These are phyloP conservation scores for Sindora glabra DNA, from an alignment of 306 rosid genomes.

Conservation along the genomic window DNA sequence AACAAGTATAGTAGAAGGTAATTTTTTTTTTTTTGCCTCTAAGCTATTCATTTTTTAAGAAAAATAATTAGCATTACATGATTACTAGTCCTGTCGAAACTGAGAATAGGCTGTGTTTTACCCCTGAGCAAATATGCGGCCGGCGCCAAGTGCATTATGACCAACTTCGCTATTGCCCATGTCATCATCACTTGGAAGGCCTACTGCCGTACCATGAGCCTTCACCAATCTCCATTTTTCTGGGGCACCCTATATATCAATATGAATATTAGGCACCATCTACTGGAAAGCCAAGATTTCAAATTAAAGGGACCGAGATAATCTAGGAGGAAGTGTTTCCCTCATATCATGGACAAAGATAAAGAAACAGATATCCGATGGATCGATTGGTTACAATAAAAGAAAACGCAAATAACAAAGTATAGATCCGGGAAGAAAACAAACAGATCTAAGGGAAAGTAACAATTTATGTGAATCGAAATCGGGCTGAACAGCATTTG, in stretches of 20 bases:
- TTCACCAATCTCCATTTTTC: conserved; percentile 81
- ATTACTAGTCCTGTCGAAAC: too few relatives aligned
- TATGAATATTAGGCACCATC: background rate
- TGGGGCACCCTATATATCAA: conserved; percentile 60
- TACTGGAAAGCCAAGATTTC: too few relatives aligned
- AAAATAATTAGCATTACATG: too few relatives aligned
- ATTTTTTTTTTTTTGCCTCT: too few relatives aligned
- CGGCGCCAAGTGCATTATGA: conserved; percentile 97
- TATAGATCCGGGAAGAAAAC: background rate
- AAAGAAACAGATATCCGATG: too few relatives aligned
- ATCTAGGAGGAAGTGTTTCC: background rate
- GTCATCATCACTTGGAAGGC: conserved; percentile 94
- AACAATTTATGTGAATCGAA: background rate
- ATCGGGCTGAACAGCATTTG: background rate
- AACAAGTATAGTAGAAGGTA: too few relatives aligned
- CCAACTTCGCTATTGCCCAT: conserved; percentile 99
- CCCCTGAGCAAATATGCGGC: conserved; percentile 97
- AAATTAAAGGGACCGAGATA: background rate
- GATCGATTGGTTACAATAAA: too few relatives aligned
- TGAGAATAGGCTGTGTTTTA: conserved; percentile 14
- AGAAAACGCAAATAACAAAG: too few relatives aligned
- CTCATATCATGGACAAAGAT: too few relatives aligned
- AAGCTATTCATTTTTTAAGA: too few relatives aligned
- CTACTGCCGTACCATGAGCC: conserved; percentile 93
- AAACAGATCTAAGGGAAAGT: background rate